Conservation (phyloP, 2,329 filamentous ascomycete species). For the Xylariales sp. region DNA sequence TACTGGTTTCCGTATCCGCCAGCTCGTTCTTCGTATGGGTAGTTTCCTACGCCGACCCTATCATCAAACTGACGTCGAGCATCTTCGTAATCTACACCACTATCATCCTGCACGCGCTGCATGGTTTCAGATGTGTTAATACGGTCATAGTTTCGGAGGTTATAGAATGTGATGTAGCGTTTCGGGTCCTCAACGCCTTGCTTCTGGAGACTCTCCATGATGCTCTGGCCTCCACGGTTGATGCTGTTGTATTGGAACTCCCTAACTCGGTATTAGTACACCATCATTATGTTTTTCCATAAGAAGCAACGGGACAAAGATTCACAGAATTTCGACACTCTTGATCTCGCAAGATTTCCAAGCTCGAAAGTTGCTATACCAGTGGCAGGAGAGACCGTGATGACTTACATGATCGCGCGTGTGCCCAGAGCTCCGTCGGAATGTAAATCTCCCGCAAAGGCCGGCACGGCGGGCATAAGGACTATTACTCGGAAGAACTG, state of each 20-base stretch:
- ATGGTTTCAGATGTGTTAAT: constrained; percentile 68
- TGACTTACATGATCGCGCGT: too few relatives aligned
- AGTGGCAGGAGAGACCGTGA: too few relatives aligned
- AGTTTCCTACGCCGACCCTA: constrained; percentile 27
- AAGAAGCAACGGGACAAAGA: too few relatives aligned
- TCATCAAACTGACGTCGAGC: constrained; percentile 58
- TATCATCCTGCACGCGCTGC: constrained; percentile 53
- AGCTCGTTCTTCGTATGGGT: constrained; percentile 13
- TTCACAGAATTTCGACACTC: too few relatives aligned
- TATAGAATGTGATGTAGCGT: constrained; percentile 79
- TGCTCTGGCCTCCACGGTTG: constrained; percentile 70
- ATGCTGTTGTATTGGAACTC: constrained; percentile 83
- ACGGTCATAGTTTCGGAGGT: constrained; percentile 78
- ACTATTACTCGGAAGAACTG: constrained; percentile 73
- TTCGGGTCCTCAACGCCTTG: constrained; percentile 63
- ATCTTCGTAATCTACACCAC: constrained; percentile 64
- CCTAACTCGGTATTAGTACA: constrained; percentile 67
- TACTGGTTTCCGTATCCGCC: constrained; percentile 45
- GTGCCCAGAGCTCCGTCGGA: constrained; percentile 70
- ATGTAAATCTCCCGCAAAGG: constrained; percentile 76
- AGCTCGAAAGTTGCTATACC: too few relatives aligned
- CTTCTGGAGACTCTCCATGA: constrained; percentile 65
- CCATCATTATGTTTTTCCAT: too few relatives aligned
- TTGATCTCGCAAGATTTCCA: too few relatives aligned
- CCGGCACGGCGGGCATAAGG: constrained; percentile 75